Evolutionary conservation across 2,329 filamentous ascomycete species (phyloP).

Genomic region (Trichoderma sp.): DNA sequence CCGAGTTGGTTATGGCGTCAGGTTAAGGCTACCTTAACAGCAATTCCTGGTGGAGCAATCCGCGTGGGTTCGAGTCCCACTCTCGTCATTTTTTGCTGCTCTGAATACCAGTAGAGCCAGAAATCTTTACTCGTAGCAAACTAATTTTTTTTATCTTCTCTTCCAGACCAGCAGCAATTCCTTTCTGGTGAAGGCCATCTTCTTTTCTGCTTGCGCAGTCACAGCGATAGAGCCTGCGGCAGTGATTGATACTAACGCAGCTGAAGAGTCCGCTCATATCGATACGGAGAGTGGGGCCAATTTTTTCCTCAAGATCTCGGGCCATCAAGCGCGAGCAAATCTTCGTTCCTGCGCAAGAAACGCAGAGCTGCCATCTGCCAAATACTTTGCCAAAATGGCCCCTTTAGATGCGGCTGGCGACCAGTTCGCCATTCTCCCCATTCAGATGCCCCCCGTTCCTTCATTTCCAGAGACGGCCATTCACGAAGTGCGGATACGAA

Average conservation of each 20-base stretch:
- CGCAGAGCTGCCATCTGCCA: neutral
- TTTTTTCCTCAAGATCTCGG: constrained; percentile 20
- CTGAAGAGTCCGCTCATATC: constrained; percentile 4
- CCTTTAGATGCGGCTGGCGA: constrained; percentile 40
- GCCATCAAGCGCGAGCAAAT: constrained; percentile 13
- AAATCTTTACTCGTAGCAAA: too few species aligned
- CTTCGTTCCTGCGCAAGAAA: neutral
- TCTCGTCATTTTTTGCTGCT: constrained; percentile 30
- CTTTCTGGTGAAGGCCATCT: too few species aligned
- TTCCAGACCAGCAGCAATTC: neutral
- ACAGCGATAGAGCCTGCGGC: neutral
- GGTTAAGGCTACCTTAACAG: constrained; percentile 31
- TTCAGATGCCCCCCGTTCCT: constrained; percentile 66
- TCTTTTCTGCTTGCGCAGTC: too few species aligned
- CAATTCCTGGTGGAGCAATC: constrained; percentile 32
- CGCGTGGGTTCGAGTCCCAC: constrained; percentile 32
- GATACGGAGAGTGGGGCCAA: constrained; percentile 17
- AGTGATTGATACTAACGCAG: neutral
- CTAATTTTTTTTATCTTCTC: too few species aligned
- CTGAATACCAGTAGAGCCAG: neutral
- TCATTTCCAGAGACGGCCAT: constrained; percentile 65
- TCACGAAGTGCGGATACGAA: constrained; percentile 86
- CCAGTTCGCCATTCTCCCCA: constrained; percentile 70
- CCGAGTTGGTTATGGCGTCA: constrained; percentile 31
- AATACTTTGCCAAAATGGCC: constrained; percentile 36